phyloP scores from a whole-genome alignment of 345 rosid species.

The Acer campestre region DNA sequence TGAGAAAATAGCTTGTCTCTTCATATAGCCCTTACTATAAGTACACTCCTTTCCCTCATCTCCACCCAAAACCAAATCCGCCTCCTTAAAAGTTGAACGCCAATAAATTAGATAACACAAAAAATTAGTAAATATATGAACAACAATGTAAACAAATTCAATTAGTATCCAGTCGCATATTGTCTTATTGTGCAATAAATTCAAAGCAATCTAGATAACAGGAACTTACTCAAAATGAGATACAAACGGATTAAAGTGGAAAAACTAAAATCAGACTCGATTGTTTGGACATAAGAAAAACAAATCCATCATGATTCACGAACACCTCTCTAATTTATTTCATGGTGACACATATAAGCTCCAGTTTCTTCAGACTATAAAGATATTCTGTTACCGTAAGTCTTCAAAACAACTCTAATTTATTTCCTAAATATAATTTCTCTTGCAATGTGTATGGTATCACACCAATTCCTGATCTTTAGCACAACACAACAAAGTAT shows the following conservation, averaged over 20 bases:
- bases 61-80: conserved; percentile 96
- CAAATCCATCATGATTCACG: neutral
- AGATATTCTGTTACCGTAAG: neutral
- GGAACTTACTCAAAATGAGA: neutral
- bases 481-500: neutral
- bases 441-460: neutral
- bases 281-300: neutral
- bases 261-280: neutral
- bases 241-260: neutral
- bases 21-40: conserved; percentile 78
- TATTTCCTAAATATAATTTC: neutral
- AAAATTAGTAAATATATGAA: neutral
- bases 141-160: conserved; percentile 7
- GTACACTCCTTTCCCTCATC: conserved; percentile 97
- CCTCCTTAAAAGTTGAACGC: conserved; percentile 53
- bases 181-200: neutral
- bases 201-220: neutral
- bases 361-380: neutral
- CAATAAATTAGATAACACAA: conserved; percentile 5
- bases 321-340: no score
- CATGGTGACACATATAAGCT: no score
- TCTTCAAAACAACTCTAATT: neutral
- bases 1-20: conserved; percentile 93
- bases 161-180: neutral
- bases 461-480: neutral